phyloP scores from a whole-genome alignment of 352 stramenopile genomes.

The Phytophthora colocasiae region DNA sequence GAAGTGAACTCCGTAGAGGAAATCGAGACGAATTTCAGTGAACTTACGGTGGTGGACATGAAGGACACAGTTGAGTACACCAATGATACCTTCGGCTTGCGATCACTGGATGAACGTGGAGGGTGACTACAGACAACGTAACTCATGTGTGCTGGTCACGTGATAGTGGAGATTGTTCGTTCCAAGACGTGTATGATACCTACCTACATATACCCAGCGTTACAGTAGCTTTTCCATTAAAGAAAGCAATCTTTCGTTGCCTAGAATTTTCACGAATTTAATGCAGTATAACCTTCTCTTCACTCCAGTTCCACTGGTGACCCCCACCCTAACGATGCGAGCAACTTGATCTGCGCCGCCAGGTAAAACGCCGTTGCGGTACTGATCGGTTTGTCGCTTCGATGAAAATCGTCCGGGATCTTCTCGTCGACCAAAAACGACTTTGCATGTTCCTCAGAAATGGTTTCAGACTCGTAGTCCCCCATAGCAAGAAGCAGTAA shows the following conservation, averaged over 20 bases:
- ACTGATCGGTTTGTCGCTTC: conserved; percentile 39
- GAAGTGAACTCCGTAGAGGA: conserved; percentile 26
- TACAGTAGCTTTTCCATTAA: neutral
- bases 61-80: conserved; percentile 46
- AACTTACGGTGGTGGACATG: conserved; percentile 37
- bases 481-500: conserved; percentile 37
- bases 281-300: neutral
- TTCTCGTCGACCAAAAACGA: conserved; percentile 67
- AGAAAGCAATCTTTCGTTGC: too few relatives aligned
- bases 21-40: conserved; percentile 21
- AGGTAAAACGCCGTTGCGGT: conserved; percentile 40
- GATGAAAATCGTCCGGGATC: conserved; percentile 51
- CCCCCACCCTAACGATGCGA: conserved; percentile 26
- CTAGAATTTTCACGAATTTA: too few relatives aligned
- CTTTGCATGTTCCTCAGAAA: conserved; percentile 52
- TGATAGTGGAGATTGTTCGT: conserved; percentile 2
- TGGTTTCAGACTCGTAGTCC: conserved; percentile 29
- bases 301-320: conserved; percentile 7
- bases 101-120: conserved; percentile 14
- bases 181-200: neutral
- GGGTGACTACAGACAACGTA: conserved; percentile 14
- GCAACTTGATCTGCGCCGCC: conserved; percentile 56
- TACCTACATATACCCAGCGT: conserved; percentile 13
- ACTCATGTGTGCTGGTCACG: conserved; percentile 4
- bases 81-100: conserved; percentile 45